phyloP scores from a whole-genome alignment of 805 yeast genomes.

The Starmerella bacillaris region DNA sequence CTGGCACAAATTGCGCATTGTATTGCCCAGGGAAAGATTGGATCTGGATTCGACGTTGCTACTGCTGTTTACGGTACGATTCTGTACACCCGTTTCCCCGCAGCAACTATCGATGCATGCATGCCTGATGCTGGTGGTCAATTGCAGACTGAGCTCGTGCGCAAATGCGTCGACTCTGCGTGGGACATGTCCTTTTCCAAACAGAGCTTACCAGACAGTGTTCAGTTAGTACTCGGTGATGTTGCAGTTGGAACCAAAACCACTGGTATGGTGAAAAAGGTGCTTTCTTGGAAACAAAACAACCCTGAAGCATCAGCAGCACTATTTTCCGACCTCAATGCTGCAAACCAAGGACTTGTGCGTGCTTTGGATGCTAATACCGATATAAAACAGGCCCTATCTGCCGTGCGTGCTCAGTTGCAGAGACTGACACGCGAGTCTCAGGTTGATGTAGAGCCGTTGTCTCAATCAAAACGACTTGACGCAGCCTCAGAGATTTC shows the following conservation, averaged over 20 bases:
- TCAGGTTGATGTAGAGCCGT: slow-evolving; percentile 81
- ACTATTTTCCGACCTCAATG: slow-evolving; percentile 39
- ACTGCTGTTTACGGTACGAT: slow-evolving; percentile 88
- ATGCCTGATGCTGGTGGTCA: slow-evolving; percentile 20
- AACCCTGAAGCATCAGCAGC: slow-evolving; percentile 33
- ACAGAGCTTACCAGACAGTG: slow-evolving; percentile 48
- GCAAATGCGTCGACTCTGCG: slow-evolving; percentile 17
- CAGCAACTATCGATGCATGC: slow-evolving; percentile 26
- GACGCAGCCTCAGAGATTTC: slow-evolving; percentile 36
- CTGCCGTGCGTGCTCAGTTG: slow-evolving; percentile 37
- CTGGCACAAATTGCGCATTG: slow-evolving; percentile 82
- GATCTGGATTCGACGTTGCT: slow-evolving; percentile 95
- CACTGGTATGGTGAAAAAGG: slow-evolving; percentile 68
- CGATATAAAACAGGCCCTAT: too few relatives aligned
- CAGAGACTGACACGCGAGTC: slow-evolving; percentile 43
- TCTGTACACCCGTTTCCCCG: slow-evolving; percentile 57
- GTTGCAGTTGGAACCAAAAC: slow-evolving; percentile 86
- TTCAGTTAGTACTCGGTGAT: slow-evolving; percentile 79
- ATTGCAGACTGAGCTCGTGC: slow-evolving; percentile 8
- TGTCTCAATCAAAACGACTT: slow-evolving; percentile 49
- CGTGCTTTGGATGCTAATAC: slow-evolving; percentile 27
- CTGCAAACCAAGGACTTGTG: slow-evolving; percentile 42
- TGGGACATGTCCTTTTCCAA: slow-evolving; percentile 47
- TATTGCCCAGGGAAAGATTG: slow-evolving; percentile 83
- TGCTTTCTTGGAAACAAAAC: slow-evolving; percentile 46